Percentiles rank a stretch among this genome's conserved stretches.
Evolutionary conservation across 2,329 filamentous ascomycete genomes (phyloP).

Genomic region (Fusarium chuoi): DNA sequence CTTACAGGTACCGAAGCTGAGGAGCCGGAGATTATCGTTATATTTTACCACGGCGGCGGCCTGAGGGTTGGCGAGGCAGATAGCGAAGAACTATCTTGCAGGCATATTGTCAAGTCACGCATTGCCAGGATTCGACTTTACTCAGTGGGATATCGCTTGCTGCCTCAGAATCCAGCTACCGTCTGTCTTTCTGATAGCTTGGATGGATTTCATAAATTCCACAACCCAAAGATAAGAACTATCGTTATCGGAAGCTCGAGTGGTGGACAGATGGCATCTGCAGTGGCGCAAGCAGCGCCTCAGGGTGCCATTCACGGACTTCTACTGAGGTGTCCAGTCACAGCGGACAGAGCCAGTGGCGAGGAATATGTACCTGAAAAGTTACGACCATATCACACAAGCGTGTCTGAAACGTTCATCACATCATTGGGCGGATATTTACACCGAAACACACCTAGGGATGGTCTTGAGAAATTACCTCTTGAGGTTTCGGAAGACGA

Average conservation of each 20-base stretch:
- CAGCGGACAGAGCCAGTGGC: constrained; percentile 55
- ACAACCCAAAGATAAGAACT: constrained; percentile 32
- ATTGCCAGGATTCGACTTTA: constrained; percentile 49
- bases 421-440: constrained; percentile 50
- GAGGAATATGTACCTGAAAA: constrained; percentile 50
- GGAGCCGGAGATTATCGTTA: constrained; percentile 44
- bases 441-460: constrained; percentile 49
- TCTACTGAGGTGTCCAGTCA: constrained; percentile 60
- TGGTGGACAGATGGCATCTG: constrained; percentile 59
- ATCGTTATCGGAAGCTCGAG: constrained; percentile 59
- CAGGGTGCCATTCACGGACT: constrained; percentile 51
- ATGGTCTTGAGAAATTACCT: constrained; percentile 55
- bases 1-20: constrained; percentile 16
- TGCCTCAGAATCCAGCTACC: constrained; percentile 53
- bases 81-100: constrained; percentile 60
- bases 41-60: constrained; percentile 62
- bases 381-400: constrained; percentile 53
- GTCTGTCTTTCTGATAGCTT: constrained; percentile 56
- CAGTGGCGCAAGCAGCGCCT: constrained; percentile 51
- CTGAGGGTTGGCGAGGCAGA: constrained; percentile 60
- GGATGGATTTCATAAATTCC: constrained; percentile 47
- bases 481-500: constrained; percentile 50
- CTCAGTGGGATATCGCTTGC: constrained; percentile 59
- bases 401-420: constrained; percentile 51
- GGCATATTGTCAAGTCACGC: constrained; percentile 51